These are phyloP conservation scores for Aphanomyces stellatus DNA, from an alignment of 352 stramenopile species.

Conservation along the genomic window DNA sequence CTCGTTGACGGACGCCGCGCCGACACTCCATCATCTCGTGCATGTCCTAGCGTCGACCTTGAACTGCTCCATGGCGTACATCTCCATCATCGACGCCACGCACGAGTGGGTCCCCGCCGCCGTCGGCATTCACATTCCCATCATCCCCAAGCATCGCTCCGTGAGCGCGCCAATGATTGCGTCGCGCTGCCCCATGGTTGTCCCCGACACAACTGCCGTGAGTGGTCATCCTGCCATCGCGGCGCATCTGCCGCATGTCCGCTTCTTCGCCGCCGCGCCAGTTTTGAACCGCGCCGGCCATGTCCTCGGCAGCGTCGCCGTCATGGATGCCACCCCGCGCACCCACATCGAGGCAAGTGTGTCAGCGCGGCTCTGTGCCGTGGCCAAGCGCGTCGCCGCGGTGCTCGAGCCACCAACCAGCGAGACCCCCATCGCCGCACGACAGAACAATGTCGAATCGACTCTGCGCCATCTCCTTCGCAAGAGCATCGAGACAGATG, in stretches of 20 bases:
- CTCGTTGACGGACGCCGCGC: too few relatives aligned
- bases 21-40: not conserved
- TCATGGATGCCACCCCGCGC: conserved; percentile 77
- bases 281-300: conserved; percentile 66
- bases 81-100: conserved; percentile 74
- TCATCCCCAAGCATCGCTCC: conserved; percentile 73
- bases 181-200: conserved; percentile 79
- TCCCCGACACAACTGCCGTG: conserved; percentile 77
- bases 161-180: conserved; percentile 71
- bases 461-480: too few relatives aligned
- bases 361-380: not conserved
- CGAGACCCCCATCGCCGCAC: too few relatives aligned
- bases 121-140: conserved; percentile 32
- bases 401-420: not conserved
- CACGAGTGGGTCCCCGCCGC: conserved; percentile 80
- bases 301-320: conserved; percentile 71
- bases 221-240: conserved; percentile 73
- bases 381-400: not conserved
- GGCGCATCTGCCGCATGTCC: conserved; percentile 64
- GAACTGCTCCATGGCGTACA: conserved; percentile 72
- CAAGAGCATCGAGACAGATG: too few relatives aligned
- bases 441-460: too few relatives aligned
- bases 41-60: conserved; percentile 19
- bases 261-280: conserved; percentile 72
- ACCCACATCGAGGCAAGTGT: not conserved